phyloP scores from a whole-genome alignment of 768 basidiomycete species.

The Mycena pura region DNA sequence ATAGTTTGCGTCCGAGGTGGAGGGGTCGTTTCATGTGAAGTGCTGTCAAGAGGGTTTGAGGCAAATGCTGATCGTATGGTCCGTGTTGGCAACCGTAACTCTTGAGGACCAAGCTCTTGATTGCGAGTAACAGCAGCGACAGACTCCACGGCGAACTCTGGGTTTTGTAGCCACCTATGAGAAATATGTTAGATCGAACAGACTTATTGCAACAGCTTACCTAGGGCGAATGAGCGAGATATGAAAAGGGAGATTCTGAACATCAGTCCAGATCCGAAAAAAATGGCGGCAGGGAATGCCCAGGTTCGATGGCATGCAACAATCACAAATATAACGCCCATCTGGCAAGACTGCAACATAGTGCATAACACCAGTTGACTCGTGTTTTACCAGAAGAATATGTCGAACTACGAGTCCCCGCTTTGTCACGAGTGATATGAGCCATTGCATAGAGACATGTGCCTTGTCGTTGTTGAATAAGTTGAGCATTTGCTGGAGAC shows the following conservation, averaged over 20 bases:
- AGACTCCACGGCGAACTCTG: neutral
- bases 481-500: neutral
- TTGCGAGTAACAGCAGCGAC: neutral
- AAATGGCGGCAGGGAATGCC: conserved; percentile 10
- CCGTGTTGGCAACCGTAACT: neutral
- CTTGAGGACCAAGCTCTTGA: neutral
- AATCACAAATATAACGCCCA: conserved; percentile 3
- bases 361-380: neutral
- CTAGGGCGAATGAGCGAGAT: conserved; percentile 21
- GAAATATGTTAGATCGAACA: too few species aligned
- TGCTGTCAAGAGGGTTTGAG: neutral
- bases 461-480: neutral
- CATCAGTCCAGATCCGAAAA: neutral
- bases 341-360: neutral
- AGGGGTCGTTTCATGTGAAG: conserved; percentile 1
- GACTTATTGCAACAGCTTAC: conserved; percentile 14
- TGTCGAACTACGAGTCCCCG: neutral
- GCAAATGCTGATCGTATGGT: too few species aligned
- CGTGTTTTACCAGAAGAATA: neutral
- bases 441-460: neutral
- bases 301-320: conserved; percentile 11
- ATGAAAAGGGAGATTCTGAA: neutral
- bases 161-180: neutral
- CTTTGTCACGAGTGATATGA: neutral
- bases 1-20: neutral